Conservation (phyloP, 352 stramenopile genomes). For the Globisporangium sylvaticum region DNA sequence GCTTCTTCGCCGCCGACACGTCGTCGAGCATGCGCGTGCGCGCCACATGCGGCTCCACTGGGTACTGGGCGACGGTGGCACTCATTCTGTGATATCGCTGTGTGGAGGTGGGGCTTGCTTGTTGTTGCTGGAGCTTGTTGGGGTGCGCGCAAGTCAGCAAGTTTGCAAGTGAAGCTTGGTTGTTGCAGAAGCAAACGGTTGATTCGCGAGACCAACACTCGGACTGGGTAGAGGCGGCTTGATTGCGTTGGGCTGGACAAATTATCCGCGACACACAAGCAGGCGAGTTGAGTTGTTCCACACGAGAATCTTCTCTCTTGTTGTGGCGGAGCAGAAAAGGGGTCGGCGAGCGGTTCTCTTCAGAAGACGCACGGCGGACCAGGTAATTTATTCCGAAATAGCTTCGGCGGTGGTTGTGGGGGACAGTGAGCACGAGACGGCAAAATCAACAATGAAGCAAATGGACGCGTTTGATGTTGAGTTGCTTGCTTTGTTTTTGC, state of each 20-base stretch:
- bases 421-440: conserved; percentile 14
- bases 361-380: conserved; percentile 11
- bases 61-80: conserved; percentile 79
- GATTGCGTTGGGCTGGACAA: conserved; percentile 7
- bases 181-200: not conserved
- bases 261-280: conserved; percentile 10
- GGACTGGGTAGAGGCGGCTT: not conserved
- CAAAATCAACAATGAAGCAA: conserved; percentile 56
- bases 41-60: conserved; percentile 45
- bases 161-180: not conserved
- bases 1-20: conserved; percentile 64
- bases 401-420: not conserved
- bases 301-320: conserved; percentile 8
- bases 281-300: conserved; percentile 4
- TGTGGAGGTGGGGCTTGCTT: not conserved
- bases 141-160: conserved; percentile 1
- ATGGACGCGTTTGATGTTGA: conserved; percentile 6
- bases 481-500: not conserved
- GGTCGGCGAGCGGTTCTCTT: not conserved
- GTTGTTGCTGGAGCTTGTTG: conserved; percentile 1
- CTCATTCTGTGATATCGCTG: conserved; percentile 38
- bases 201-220: conserved; percentile 15
- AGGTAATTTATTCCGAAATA: conserved; percentile 6
- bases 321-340: conserved; percentile 10
- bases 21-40: conserved; percentile 50